Evolutionary conservation across 768 basidiomycete species (phyloP).

Genomic region (Trametes punicea): DNA sequence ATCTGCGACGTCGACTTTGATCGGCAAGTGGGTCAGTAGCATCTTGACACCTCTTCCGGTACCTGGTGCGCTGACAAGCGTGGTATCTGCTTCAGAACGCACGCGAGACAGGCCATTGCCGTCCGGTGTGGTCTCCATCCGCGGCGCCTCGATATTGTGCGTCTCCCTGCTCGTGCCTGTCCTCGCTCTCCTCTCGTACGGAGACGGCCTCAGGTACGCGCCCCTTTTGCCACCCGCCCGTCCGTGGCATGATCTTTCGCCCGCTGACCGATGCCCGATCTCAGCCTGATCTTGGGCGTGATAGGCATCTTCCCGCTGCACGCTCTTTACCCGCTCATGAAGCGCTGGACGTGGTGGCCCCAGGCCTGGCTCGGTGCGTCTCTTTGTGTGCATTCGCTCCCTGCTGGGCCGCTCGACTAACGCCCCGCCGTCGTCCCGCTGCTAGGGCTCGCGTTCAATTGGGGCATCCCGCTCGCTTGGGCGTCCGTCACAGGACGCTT

Average conservation of each 20-base stretch:
- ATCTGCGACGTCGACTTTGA: slow-evolving; percentile 33
- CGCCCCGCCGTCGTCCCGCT: not conserved
- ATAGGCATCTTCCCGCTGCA: slow-evolving; percentile 22
- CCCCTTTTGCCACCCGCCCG: too few relatives aligned
- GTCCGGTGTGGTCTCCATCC: slow-evolving; percentile 31
- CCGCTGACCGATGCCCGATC: not conserved
- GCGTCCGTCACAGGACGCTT: slow-evolving; percentile 35
- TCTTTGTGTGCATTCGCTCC: too few relatives aligned
- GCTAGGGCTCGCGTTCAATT: slow-evolving; percentile 47
- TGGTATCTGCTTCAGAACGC: slow-evolving; percentile 27
- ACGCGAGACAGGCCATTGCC: slow-evolving; percentile 34
- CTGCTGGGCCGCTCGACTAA: not conserved
- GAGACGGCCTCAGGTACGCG: slow-evolving; percentile 21
- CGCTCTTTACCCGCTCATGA: slow-evolving; percentile 47
- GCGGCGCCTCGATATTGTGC: slow-evolving; percentile 30
- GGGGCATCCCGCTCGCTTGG: slow-evolving; percentile 50
- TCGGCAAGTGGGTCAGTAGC: slow-evolving; percentile 33
- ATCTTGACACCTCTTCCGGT: not conserved
- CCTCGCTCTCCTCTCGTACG: slow-evolving; percentile 14
- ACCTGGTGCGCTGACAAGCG: not conserved
- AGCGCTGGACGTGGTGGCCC: slow-evolving; percentile 57
- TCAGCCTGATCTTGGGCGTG: slow-evolving; percentile 11
- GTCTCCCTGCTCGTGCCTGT: slow-evolving; percentile 19
- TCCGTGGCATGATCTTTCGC: too few relatives aligned
- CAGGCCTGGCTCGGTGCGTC: slow-evolving; percentile 53